Conservation (phyloP, 2,329 filamentous ascomycete species). For the Huntiella moniliformis region DNA sequence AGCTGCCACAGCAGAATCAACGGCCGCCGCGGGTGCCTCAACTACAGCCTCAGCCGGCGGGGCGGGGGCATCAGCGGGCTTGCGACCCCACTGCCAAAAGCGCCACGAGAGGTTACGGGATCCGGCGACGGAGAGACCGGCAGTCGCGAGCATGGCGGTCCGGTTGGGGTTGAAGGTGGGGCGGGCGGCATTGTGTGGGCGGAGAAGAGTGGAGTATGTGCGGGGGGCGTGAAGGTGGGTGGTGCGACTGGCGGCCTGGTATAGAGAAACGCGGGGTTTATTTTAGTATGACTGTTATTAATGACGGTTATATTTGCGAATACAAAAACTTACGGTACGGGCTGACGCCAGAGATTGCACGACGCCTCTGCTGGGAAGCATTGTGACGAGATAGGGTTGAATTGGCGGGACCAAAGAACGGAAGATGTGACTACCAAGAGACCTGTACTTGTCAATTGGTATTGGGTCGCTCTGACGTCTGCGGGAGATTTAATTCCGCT, state of each 20-base stretch:
- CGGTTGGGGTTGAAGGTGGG: not conserved
- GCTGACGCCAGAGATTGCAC: conserved; percentile 22
- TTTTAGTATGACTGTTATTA: not conserved
- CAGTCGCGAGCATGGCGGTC: conserved; percentile 2
- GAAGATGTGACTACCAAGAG: too few species aligned
- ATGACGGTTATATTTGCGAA: not conserved
- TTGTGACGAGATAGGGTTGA: conserved; percentile 15
- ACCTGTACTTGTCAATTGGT: too few species aligned
- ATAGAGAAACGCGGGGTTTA: not conserved
- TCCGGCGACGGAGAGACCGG: conserved; percentile 10
- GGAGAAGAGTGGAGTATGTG: conserved; percentile 8
- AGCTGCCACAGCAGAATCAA: conserved; percentile 10
- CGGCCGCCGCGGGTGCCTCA: conserved; percentile 12
- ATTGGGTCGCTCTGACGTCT: not conserved
- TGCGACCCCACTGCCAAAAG: conserved; percentile 7
- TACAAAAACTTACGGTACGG: conserved; percentile 16
- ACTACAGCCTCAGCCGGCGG: conserved; percentile 12
- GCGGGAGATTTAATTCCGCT: not conserved
- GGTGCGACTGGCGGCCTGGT: conserved; percentile 4
- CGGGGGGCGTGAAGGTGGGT: conserved; percentile 2
- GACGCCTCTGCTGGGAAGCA: conserved; percentile 29
- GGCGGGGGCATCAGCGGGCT: conserved; percentile 2
- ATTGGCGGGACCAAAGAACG: not conserved
- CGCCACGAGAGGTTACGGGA: conserved; percentile 11
- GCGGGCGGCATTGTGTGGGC: conserved; percentile 4